Base-by-base conservation (phyloP, 257 asterid species). In the Oldenlandia corymbosa region DNA sequence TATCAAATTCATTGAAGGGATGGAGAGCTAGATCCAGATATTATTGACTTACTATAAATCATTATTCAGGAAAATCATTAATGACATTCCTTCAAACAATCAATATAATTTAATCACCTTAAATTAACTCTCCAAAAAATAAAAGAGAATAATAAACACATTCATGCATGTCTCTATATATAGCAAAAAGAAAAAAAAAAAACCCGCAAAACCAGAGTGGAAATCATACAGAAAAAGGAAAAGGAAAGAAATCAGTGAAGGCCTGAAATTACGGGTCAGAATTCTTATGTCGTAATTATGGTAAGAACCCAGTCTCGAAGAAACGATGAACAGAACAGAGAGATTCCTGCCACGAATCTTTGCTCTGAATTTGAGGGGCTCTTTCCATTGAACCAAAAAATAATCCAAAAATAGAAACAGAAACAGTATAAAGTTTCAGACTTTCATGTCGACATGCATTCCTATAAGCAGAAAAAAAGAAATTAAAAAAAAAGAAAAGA, bases 141-240 rank as follows among this genome's bases (percentile, higher is more conserved):
- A 34, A 34, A 34, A 34, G 39, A 34, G 39, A 34, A 34, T 34
- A 4, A 5, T 37, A 21, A 47, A 24, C n/a, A n/a, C n/a, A 57
- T 31, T 32, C 36, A 58, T 34, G 59, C 58, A 46, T n/a, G 49
- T 67, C 36, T 67, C 36, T 20, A 32, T 39, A 30, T 58, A 17
- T 56, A 9, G 14, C 26, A 28, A 12, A 54, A 43, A 27, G 2
- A 3, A 41, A 14, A 41, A 0, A 42, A 11, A 4, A 34, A 62
- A 8, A 48, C n/a, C n/a, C n/a, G 58, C 24, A 21, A 49, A 54
- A 14, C 17, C 26, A 27, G 39, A 46, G 42, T 30, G 34, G 28
- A 8, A 3, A 54, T n/a, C n/a, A n/a, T n/a, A n/a, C n/a, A 32
- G 9, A 26, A 10, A 34, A 34, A 47, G n/a, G 17, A 47, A 9